Base-by-base conservation (phyloP, 176 grass and related monocot genomes). In the Phoenix dactylifera region DNA sequence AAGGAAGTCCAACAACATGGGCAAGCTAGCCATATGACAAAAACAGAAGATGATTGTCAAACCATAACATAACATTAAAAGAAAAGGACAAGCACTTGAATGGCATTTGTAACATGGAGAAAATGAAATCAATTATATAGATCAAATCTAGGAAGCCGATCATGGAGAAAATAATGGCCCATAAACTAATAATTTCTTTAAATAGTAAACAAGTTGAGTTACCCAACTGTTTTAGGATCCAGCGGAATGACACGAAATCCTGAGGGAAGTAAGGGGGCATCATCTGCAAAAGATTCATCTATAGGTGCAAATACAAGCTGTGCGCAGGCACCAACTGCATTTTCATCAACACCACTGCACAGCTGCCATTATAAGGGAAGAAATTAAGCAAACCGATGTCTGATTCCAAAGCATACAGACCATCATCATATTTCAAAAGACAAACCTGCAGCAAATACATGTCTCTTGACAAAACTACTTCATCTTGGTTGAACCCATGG, bases 231-330 rank as follows among this genome's bases (percentile, higher is more conserved):
- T 82, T 92, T 92, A 55, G 79, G 64, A 63, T 99, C 94, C 48
- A 99, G 67, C 16, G 94, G 94, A 65, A 85, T 99, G 17, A 99
- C 82, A 29, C 88, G 79, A 67, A 99, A 99, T 30, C 94, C 94
- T 1, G 94, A 99, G 1, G 94, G 84, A 12, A 99, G 76, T 15
- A 99, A 73, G 19, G 88, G 85, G 19, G 82, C 81, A 66, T 99
- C 94, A 74, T 99, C 94, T 72, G 85, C 88, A 18, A 99, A 99
- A 56, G 94, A 99, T 77, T 92, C 94, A 72, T 99, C 94, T 44
- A 99, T 99, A 16, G 88, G 94, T 24, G 94, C 94, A 86, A 99
- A 99, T 0, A 93, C 85, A 68, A 99, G 88, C 84, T 93, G 85
- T 4, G 94, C 88, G 74, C 88, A 99, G 25, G 88, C 78, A 79